Conservation (phyloP, 345 rosid species). For the Gossypium mustelinum region DNA sequence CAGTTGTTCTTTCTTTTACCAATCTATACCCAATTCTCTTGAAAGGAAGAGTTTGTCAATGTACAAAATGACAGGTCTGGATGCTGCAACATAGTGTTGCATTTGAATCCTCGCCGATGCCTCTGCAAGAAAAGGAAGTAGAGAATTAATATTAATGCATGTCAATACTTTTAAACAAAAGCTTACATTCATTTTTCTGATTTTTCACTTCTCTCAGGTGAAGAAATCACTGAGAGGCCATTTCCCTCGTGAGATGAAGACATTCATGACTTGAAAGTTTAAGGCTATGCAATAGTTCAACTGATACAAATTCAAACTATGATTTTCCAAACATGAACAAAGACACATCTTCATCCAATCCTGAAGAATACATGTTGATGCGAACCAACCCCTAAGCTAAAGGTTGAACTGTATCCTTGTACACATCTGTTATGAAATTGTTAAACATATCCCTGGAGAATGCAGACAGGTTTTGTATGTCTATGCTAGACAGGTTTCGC, state of each 20-base stretch:
- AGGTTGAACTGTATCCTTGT: neutral
- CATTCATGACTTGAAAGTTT: neutral
- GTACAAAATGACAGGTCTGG: constrained; percentile 53
- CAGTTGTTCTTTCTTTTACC: constrained; percentile 39
- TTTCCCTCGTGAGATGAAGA: neutral
- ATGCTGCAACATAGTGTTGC: constrained; percentile 59
- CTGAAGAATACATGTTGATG: neutral
- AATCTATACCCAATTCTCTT: constrained; percentile 75
- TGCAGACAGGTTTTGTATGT: neutral
- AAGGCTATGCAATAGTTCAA: neutral
- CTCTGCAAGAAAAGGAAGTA: constrained; percentile 36
- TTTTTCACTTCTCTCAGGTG: neutral
- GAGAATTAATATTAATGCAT: too few species aligned
- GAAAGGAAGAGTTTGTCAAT: constrained; percentile 63
- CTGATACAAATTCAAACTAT: neutral
- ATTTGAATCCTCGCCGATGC: constrained; percentile 61
- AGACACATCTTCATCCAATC: neutral
- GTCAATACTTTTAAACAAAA: neutral
- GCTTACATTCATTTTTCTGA: neutral
- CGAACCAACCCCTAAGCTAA: neutral
- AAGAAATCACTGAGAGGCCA: neutral
- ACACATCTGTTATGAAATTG: neutral
- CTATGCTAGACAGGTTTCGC: neutral
- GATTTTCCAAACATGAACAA: neutral
- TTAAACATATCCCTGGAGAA: neutral